These are phyloP conservation scores for Mycena amicta DNA, from an alignment of 768 basidiomycete genomes.

Conservation along the genomic window DNA sequence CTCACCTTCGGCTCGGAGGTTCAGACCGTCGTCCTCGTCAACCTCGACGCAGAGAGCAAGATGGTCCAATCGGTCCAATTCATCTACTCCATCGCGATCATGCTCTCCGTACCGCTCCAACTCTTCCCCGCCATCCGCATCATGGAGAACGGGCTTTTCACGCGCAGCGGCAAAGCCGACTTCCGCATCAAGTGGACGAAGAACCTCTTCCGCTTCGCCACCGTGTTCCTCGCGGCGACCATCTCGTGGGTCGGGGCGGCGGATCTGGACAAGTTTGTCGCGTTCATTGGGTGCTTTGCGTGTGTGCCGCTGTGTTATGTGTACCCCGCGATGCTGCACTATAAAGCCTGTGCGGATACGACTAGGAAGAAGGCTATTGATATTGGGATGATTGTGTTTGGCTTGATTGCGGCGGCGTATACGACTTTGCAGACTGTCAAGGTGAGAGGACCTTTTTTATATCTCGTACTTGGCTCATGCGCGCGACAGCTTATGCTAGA, in stretches of 20 bases:
- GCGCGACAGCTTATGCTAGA: conserved; percentile 58
- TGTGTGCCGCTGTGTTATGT: conserved; percentile 94
- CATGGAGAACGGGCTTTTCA: conserved; percentile 93
- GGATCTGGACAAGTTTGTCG: conserved; percentile 95
- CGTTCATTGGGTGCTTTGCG: conserved; percentile 90
- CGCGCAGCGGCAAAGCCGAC: conserved; percentile 82
- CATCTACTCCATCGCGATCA: conserved; percentile 89
- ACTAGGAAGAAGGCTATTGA: conserved; percentile 66
- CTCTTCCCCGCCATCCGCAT: conserved; percentile 98
- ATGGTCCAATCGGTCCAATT: conserved; percentile 90
- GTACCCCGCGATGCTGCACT: conserved; percentile 92
- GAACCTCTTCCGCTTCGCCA: conserved; percentile 23
- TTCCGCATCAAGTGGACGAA: conserved; percentile 62
- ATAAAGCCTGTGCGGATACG: conserved; percentile 81
- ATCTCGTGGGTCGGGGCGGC: conserved; percentile 81
- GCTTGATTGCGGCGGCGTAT: conserved; percentile 68
- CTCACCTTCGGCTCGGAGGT: conserved; percentile 84
- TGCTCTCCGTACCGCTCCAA: conserved; percentile 90
- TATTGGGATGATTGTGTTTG: conserved; percentile 76
- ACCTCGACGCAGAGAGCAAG: conserved; percentile 80
- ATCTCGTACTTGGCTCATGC: not conserved
- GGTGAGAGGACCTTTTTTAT: conserved; percentile 47
- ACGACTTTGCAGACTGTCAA: conserved; percentile 79
- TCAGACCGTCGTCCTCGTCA: conserved; percentile 93
- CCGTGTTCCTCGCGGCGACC: conserved; percentile 34